Base-by-base conservation (phyloP, 306 rosid species). In the Lathyrus aphaca region DNA sequence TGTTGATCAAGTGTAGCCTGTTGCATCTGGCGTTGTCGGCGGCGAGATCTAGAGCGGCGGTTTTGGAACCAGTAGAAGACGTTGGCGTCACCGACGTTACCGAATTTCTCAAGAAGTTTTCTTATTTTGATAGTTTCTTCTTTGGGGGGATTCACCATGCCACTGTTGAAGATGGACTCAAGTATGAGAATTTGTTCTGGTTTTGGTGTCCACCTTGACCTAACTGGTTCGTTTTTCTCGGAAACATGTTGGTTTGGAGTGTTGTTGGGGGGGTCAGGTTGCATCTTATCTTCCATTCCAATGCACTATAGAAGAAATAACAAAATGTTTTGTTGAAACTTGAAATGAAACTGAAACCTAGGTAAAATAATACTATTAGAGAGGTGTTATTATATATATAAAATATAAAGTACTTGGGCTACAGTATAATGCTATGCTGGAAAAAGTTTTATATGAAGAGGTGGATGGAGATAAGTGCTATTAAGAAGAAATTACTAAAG, bases 31-130 rank as follows among this genome's bases (percentile, higher is more conserved):
- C 99, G 88, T 51, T 91, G 99, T 37, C 99, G 94, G 77, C 99
- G 96, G 64, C 97, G 93, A 11, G 98, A 88, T 77, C 98, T 74
- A 1, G 98, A 94, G 1, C 98, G 89, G 2, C 99, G 91, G 81
- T 94, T 94, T 66, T 94, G 99, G 70, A 94, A 94, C 99, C 97
- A 94, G 86, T 94, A 94, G 71, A 94, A 94, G 73, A 94, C 96
- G 71, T 94, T 94, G 19, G 97, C 97, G 13, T 94, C 97, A 0
- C 92, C 97, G 0, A 94, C 97, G 0, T 88, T 10, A 10, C 99
- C 99, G 42, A 94, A 94, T 76, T 84, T 94, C 85, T 94, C 92
- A 0, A 94, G 95, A 11, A 94, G 66, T 67, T 84, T 87, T 23
- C 97, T 77, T 37, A 94, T 94, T 48, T 90, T 69, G 12, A 88